Conservation (phyloP, 2,329 filamentous ascomycete genomes). For the Alternaria solani region DNA sequence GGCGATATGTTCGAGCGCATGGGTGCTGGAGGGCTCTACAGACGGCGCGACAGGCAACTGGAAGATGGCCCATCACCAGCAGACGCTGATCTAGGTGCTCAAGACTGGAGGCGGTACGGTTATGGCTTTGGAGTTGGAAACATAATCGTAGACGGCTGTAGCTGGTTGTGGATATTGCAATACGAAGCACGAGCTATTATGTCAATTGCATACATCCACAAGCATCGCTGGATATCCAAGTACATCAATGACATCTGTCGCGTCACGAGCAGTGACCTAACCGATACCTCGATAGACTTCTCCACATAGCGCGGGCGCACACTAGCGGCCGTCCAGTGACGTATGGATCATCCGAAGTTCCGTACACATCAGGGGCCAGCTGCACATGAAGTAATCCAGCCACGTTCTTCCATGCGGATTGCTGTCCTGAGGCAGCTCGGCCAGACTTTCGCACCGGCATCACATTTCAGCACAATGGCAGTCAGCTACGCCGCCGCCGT, state of each 20-base stretch:
- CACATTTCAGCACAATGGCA: slow-evolving; percentile 13
- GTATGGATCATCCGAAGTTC: slow-evolving; percentile 25
- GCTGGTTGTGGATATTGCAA: background rate
- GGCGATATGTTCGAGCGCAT: slow-evolving; percentile 40
- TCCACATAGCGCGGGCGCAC: slow-evolving; percentile 21
- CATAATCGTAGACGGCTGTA: too few relatives aligned
- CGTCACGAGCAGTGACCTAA: background rate
- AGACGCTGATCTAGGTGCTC: slow-evolving; percentile 33
- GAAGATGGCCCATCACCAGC: slow-evolving; percentile 43
- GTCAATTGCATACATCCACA: background rate
- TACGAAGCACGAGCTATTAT: background rate
- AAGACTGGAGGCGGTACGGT: background rate
- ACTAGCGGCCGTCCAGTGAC: slow-evolving; percentile 33
- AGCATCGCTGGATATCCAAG: too few relatives aligned
- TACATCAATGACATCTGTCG: background rate
- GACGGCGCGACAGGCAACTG: slow-evolving; percentile 24
- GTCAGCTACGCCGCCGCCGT: slow-evolving; percentile 33
- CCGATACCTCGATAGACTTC: slow-evolving; percentile 11
- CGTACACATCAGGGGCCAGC: slow-evolving; percentile 7
- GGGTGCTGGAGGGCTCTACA: slow-evolving; percentile 30
- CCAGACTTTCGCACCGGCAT: background rate
- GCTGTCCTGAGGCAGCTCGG: slow-evolving; percentile 9
- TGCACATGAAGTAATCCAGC: background rate
- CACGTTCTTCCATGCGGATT: slow-evolving; percentile 8
- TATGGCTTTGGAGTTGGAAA: background rate